Evolutionary conservation across 2,329 filamentous ascomycete genomes (phyloP), one percentile per base, ranked within the genome.

Genomic region (Penicillium thymicola): DNA sequence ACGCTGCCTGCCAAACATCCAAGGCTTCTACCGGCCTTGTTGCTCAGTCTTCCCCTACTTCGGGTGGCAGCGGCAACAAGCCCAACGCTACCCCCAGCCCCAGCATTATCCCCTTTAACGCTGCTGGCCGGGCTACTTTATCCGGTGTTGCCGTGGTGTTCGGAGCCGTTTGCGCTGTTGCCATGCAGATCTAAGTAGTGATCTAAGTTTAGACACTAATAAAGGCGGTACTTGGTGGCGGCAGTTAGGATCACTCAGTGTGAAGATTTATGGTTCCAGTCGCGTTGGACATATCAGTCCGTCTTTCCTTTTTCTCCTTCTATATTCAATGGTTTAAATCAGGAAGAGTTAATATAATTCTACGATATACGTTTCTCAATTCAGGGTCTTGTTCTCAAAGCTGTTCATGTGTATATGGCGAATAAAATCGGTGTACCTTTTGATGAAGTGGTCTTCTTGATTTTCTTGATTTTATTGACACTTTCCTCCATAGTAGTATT

Each of bases 171-270:
- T 55, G 48, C 45, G 60, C 61, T 21, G 52, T 60, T 49, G 63
- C 59, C 36, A 61, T 69, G 59, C 65, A 68, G 57, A 47, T 67
- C 44, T 68, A 62, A 65, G 51, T 55, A 21, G n/a, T 2, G 4
- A 41, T 16, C 5, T 27, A 4, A 14, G 10, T 38, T 30, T 37
- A 27, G 9, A 34, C 27, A 28, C 7, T 18, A 21, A 4, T 51
- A 25, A 18, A 28, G 32, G 30, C 34, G 27, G 16, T 49, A n/a
- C 11, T 32, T 36, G 32, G 37, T 46, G 27, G 32, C 34, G 41
- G 41, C 28, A 34, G 32, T 45, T 37, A 34, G 37, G 23, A 41
- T 54, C 23, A 14, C 18, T 34, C n/a, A 30, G 41, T 45, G 40
- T 45, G 40, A 27, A 41, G 36, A 41, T 46, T 46, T 36, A 40